phyloP scores from a whole-genome alignment of 306 rosid genomes.

The Aeschynomene evenia region DNA sequence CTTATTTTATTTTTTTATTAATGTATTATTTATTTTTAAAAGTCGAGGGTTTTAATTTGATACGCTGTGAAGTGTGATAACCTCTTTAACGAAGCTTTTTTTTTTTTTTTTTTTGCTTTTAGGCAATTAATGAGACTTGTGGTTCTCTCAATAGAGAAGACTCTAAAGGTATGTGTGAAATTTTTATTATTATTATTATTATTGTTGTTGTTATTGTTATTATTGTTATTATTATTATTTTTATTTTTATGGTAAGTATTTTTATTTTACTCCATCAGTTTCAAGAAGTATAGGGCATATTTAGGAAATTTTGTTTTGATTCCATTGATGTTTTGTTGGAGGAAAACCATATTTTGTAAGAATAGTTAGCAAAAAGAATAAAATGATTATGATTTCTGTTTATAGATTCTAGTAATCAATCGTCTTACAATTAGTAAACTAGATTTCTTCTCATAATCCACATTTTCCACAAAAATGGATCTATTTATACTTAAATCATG shows the following conservation, averaged over 20 bases:
- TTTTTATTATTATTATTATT: not conserved
- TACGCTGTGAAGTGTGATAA: not conserved
- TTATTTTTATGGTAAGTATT: too few relatives aligned
- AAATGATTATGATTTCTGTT: not conserved
- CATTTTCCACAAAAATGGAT: not conserved
- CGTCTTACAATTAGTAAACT: not conserved
- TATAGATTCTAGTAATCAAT: not conserved
- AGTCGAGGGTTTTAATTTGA: not conserved
- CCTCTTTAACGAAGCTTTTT: not conserved
- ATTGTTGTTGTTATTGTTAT: not conserved
- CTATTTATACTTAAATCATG: too few relatives aligned
- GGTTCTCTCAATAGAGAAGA: slow-evolving; percentile 32
- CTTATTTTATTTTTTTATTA: too few relatives aligned
- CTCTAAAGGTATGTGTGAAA: slow-evolving; percentile 6
- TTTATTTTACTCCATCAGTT: not conserved
- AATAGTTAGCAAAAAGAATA: too few relatives aligned
- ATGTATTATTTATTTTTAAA: not conserved
- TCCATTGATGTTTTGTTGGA: too few relatives aligned
- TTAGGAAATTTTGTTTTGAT: not conserved
- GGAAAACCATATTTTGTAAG: not conserved
- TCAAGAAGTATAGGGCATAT: not conserved
- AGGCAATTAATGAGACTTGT: slow-evolving; percentile 44
- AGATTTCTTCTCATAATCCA: not conserved
- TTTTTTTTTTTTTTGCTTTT: slow-evolving; percentile 13
- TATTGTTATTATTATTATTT: too few relatives aligned